A percentile compares a stretch with the other conserved stretches of the same genome.
Evolutionary conservation across 768 basidiomycete species (phyloP).

Genomic region (Tulasnella sp.): DNA sequence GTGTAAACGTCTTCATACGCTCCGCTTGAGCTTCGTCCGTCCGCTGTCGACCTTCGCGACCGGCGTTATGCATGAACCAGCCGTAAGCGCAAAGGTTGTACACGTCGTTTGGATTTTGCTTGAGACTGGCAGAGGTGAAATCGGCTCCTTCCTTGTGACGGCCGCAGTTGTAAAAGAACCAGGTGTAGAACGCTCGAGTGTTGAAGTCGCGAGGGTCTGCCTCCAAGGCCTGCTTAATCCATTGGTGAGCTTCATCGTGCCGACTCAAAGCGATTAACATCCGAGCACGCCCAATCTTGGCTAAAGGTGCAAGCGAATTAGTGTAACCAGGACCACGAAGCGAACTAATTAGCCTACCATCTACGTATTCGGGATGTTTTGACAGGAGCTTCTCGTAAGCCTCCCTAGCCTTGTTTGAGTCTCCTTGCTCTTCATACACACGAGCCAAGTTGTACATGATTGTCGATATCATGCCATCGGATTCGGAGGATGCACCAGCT

Average conservation of each 20-base stretch:
- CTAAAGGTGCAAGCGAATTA: slow-evolving; percentile 31
- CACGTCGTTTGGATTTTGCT: slow-evolving; percentile 78
- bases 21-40: slow-evolving; percentile 46
- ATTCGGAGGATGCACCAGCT: slow-evolving; percentile 34
- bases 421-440: slow-evolving; percentile 78
- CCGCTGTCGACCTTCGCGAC: slow-evolving; percentile 69
- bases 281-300: slow-evolving; percentile 84
- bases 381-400: slow-evolving; percentile 78
- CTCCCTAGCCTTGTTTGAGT: slow-evolving; percentile 59
- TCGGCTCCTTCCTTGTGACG: slow-evolving; percentile 63
- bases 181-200: slow-evolving; percentile 81
- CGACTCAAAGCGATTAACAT: slow-evolving; percentile 61
- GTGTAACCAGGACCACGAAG: background rate
- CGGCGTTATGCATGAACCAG: slow-evolving; percentile 74
- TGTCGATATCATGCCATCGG: slow-evolving; percentile 66
- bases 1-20: slow-evolving; percentile 61
- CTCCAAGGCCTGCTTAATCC: slow-evolving; percentile 78
- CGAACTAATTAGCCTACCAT: slow-evolving; percentile 45
- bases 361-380: slow-evolving; percentile 93
- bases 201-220: slow-evolving; percentile 72
- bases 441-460: slow-evolving; percentile 87
- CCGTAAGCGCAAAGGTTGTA: slow-evolving; percentile 87
- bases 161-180: slow-evolving; percentile 62
- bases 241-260: slow-evolving; percentile 71
- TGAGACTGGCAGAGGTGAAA: slow-evolving; percentile 81